phyloP scores from a whole-genome alignment of 306 rosid genomes.

The Carpinus viminea region DNA sequence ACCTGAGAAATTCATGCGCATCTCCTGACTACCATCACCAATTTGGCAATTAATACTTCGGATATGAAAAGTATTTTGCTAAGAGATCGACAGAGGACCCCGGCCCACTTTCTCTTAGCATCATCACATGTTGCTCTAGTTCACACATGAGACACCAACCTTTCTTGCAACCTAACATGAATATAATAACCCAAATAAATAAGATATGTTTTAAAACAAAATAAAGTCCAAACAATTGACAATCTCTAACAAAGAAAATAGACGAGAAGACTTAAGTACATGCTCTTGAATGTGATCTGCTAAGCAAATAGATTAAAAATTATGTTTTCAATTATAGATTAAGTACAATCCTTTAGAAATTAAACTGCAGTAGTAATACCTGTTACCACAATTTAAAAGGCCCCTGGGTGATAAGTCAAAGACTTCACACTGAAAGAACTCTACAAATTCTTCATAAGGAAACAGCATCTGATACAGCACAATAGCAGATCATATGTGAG shows the following conservation, averaged over 20 bases:
- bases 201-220: background rate
- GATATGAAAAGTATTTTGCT: conserved; percentile 74
- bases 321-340: no score
- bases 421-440: conserved; percentile 61
- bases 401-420: conserved; percentile 74
- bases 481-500: conserved; percentile 21
- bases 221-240: conserved; percentile 15
- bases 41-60: conserved; percentile 77
- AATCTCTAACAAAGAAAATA: conserved; percentile 9
- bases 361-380: conserved; percentile 42
- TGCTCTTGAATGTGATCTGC: conserved; percentile 67
- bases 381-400: conserved; percentile 80
- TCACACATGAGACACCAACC: conserved; percentile 94
- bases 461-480: conserved; percentile 70
- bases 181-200: conserved; percentile 9
- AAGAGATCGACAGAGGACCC: conserved; percentile 76
- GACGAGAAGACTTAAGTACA: conserved; percentile 46
- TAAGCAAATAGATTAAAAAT: conserved; percentile 65
- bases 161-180: conserved; percentile 61
- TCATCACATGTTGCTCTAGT: conserved; percentile 70
- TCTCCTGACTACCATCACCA: conserved; percentile 92
- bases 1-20: conserved; percentile 87
- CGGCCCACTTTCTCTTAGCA: conserved; percentile 65
- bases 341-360: background rate
- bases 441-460: conserved; percentile 76